Evolutionary conservation across 306 rosid genomes (phyloP).

Genomic region (Prunus mongolica): DNA sequence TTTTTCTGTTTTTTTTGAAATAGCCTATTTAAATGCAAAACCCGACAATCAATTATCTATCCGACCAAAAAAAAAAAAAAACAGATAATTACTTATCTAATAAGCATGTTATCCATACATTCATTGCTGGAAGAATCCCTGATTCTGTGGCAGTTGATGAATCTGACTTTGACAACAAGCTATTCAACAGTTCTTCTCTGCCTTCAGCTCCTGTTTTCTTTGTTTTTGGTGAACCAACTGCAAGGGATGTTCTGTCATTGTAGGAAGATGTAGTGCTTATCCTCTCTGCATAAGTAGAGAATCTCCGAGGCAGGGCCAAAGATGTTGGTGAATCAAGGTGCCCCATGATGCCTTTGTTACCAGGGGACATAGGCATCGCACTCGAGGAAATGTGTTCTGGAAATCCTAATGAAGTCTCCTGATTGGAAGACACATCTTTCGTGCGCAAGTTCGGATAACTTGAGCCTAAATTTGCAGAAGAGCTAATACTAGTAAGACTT

Average conservation of each 20-base stretch:
- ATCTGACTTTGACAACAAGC: slow-evolving; percentile 65
- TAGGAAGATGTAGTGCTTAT: slow-evolving; percentile 74
- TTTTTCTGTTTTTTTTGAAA: background rate
- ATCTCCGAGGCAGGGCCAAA: slow-evolving; percentile 54
- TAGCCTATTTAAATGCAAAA: slow-evolving; percentile 14
- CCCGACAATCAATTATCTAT: background rate
- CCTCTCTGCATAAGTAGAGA: slow-evolving; percentile 92
- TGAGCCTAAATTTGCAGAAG: slow-evolving; percentile 49
- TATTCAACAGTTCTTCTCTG: slow-evolving; percentile 76
- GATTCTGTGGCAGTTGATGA: slow-evolving; percentile 42
- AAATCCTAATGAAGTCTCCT: slow-evolving; percentile 60
- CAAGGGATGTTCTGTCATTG: slow-evolving; percentile 54
- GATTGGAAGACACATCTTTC: slow-evolving; percentile 62
- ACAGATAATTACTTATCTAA: slow-evolving; percentile 3
- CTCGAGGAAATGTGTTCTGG: slow-evolving; percentile 47
- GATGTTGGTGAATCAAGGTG: slow-evolving; percentile 62
- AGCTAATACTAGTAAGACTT: slow-evolving; percentile 34
- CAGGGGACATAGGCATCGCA: slow-evolving; percentile 52
- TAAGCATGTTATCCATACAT: slow-evolving; percentile 49
- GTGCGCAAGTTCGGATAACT: slow-evolving; percentile 53
- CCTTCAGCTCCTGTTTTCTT: slow-evolving; percentile 92
- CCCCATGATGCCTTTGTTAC: slow-evolving; percentile 59
- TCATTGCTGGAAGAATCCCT: slow-evolving; percentile 46
- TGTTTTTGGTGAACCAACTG: slow-evolving; percentile 78
- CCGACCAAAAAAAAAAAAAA: background rate